Percentiles rank a stretch among this genome's conserved stretches.
These are phyloP conservation scores for Eimeria acervulina DNA, from an alignment of 169 alveolate genomes.

Conservation along the genomic window DNA sequence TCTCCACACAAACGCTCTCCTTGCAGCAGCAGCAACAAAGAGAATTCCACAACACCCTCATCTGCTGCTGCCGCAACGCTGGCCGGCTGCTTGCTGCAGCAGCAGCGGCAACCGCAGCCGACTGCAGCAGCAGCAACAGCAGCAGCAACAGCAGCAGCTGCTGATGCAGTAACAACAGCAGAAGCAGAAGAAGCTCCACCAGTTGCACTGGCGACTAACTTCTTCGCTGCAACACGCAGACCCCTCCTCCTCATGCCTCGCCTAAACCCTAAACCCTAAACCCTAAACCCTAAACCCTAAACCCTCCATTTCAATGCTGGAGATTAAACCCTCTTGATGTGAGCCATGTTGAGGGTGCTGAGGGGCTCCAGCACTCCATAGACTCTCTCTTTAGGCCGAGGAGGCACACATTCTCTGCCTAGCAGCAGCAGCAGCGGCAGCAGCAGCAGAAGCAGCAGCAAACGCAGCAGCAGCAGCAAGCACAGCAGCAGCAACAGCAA, in stretches of 20 bases:
- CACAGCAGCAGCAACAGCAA: slow-evolving; percentile 23
- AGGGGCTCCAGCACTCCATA: neutral
- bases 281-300: neutral
- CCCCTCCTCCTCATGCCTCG: too few relatives aligned
- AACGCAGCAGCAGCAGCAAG: too few relatives aligned
- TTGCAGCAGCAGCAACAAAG: neutral
- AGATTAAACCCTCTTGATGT: neutral
- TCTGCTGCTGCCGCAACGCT: neutral
- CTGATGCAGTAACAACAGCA: too few relatives aligned
- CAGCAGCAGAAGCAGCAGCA: slow-evolving; percentile 40
- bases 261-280: neutral
- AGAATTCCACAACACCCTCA: neutral
- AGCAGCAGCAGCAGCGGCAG: neutral
- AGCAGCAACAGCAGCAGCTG: neutral
- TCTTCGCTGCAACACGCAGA: neutral
- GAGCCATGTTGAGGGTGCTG: too few relatives aligned
- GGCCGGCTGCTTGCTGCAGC: neutral
- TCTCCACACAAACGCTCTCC: neutral
- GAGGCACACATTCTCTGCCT: too few relatives aligned
- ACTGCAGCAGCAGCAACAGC: slow-evolving; percentile 33
- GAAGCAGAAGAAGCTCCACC: neutral
- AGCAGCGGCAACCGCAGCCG: slow-evolving; percentile 23
- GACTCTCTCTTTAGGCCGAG: too few relatives aligned
- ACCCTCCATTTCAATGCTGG: neutral
- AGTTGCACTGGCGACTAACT: neutral